Percentiles rank a stretch among this genome's conserved stretches.
These are phyloP conservation scores for Taiozyma sp. DNA, from an alignment of 1,139 yeast species.

Conservation along the genomic window DNA sequence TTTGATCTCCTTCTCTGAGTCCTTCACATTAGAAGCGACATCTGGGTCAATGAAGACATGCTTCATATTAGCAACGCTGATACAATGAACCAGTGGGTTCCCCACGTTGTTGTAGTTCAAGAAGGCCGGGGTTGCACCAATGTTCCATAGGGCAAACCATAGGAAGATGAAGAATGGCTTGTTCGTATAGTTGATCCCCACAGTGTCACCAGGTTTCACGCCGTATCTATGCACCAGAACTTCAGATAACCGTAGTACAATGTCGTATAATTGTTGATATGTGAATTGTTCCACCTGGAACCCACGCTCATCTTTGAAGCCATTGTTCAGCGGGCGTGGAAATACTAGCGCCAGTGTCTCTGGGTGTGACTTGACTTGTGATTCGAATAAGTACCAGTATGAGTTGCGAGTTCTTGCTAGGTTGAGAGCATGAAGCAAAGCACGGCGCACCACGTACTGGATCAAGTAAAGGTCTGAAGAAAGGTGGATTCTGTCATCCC, in stretches of 20 bases:
- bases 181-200: constrained; percentile 77
- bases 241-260: constrained; percentile 60
- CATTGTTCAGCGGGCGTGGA: constrained; percentile 46
- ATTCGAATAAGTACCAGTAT: constrained; percentile 65
- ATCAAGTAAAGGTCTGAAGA: constrained; percentile 26
- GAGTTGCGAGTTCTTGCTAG: constrained; percentile 44
- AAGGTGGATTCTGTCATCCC: constrained; percentile 20
- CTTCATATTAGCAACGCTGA: constrained; percentile 58
- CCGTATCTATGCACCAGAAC: constrained; percentile 62
- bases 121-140: constrained; percentile 88
- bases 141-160: constrained; percentile 87
- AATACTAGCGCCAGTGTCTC: constrained; percentile 53
- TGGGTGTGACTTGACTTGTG: constrained; percentile 45
- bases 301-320: constrained; percentile 40
- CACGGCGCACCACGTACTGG: constrained; percentile 22
- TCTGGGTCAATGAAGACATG: constrained; percentile 76
- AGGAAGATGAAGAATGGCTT: constrained; percentile 75
- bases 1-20: constrained; percentile 47
- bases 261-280: constrained; percentile 62
- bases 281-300: constrained; percentile 63
- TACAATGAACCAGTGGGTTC: constrained; percentile 74
- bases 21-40: constrained; percentile 50
- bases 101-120: constrained; percentile 78
- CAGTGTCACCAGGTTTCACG: constrained; percentile 61
- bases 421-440: constrained; percentile 15